These are phyloP conservation scores for Gossypium longicalyx DNA, from an alignment of 345 rosid genomes.

Conservation along the genomic window DNA sequence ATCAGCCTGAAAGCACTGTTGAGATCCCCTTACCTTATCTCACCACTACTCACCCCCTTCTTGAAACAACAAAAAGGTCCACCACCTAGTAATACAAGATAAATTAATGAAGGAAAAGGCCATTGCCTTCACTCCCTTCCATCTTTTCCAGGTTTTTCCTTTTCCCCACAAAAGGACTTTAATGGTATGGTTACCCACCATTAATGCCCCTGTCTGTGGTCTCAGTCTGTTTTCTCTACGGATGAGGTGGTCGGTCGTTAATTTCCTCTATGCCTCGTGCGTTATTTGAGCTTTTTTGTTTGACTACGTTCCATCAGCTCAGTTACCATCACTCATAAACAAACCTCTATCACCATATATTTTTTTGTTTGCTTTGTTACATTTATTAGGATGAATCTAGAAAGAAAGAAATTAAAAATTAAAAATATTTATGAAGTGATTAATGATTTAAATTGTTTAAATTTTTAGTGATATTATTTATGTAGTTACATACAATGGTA, in stretches of 20 bases:
- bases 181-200: slow-evolving; percentile 15
- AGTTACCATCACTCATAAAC: too few relatives aligned
- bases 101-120: not conserved
- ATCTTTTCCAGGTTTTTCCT: not conserved
- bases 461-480: too few relatives aligned
- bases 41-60: slow-evolving; percentile 21
- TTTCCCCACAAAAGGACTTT: not conserved
- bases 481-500: too few relatives aligned
- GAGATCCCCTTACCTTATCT: slow-evolving; percentile 20
- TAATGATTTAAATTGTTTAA: too few relatives aligned
- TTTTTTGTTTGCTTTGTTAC: too few relatives aligned
- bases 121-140: not conserved
- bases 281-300: not conserved
- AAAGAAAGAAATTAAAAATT: too few relatives aligned
- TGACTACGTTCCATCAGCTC: slow-evolving; percentile 7
- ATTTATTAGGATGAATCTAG: too few relatives aligned
- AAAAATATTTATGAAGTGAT: too few relatives aligned
- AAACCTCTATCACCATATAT: too few relatives aligned
- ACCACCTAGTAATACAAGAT: too few relatives aligned
- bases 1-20: not conserved
- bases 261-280: not conserved
- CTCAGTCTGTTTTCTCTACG: not conserved
- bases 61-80: slow-evolving; percentile 20
- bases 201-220: slow-evolving; percentile 7
- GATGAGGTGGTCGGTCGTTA: slow-evolving; percentile 6